A percentile compares a stretch with the other conserved stretches of the same genome.
Evolutionary conservation across 202 grass and related monocot species (phyloP).

Genomic region (Elaeis oleifera): DNA sequence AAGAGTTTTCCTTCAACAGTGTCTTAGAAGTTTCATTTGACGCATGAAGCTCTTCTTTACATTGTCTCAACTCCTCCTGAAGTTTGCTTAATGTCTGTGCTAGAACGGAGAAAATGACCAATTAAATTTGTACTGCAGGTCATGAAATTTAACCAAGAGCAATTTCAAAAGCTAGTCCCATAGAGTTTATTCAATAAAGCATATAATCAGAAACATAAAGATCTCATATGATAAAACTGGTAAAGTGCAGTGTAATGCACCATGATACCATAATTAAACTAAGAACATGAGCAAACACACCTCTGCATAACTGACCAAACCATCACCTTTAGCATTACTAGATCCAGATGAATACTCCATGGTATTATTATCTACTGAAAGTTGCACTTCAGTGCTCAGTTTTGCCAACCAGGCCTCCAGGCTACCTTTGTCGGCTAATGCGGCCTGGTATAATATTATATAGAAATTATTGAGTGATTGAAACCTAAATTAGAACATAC

Average conservation of each 20-base stretch:
- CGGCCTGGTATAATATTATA: slow-evolving; percentile 41
- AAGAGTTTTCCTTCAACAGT: slow-evolving; percentile 56
- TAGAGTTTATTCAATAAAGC: too few species aligned
- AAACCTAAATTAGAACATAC: neutral
- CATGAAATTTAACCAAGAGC: too few species aligned
- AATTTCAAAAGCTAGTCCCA: too few species aligned
- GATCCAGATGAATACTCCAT: slow-evolving; percentile 22
- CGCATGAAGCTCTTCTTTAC: slow-evolving; percentile 54
- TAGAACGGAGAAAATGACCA: neutral
- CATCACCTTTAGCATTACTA: slow-evolving; percentile 27
- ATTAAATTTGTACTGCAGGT: too few species aligned
- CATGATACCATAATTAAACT: too few species aligned
- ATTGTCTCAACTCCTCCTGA: slow-evolving; percentile 74
- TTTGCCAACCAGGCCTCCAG: slow-evolving; percentile 54
- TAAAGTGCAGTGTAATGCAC: too few species aligned
- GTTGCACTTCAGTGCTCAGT: slow-evolving; percentile 28
- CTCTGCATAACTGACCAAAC: slow-evolving; percentile 36
- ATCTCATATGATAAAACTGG: too few species aligned
- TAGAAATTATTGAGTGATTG: neutral
- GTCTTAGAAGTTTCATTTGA: slow-evolving; percentile 59
- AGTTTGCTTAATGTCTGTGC: slow-evolving; percentile 63
- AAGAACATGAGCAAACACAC: slow-evolving; percentile 10
- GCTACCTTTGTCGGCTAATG: slow-evolving; percentile 69
- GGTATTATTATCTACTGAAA: slow-evolving; percentile 28
- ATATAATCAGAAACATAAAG: too few species aligned